Evolutionary conservation across 495 filamentous ascomycete genomes (phyloP), one percentile per base, ranked within the genome.

Genomic region (Glonium stellatum): DNA sequence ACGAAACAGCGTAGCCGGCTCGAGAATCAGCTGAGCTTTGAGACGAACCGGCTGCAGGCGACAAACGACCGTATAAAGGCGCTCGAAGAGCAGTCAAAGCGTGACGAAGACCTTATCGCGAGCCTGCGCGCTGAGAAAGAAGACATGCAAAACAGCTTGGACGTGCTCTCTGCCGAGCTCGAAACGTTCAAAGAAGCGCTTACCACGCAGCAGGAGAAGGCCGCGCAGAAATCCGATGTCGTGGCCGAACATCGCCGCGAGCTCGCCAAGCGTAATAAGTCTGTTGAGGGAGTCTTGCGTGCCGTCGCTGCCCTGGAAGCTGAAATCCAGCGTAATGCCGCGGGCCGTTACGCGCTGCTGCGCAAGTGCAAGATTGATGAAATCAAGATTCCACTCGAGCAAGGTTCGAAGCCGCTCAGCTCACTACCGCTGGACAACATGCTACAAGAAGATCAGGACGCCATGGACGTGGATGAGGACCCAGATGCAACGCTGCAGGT

Each of bases 321-420:
- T 1, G 84, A 89, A 35, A 83, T 95, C 39, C 90, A 96, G 72
- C 85, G 86, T 55, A 88, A 88, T 63, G 86, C 87, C 34, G 85
- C 90, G 0, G 84, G 83, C 54, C 85, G 92, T 66, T 96, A 96
- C 69, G 82, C 84, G 52, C 77, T 93, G 34, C 80, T 99, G 9
- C 84, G 90, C 61, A 83, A 88, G 57, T 97, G 93, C 78, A 92
- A 93, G 73, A 82, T 99, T 39, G 91, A 97, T 67, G 89, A 96
- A 66, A 88, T 97, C 63, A 84, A 88, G 60, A 76, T 99, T 52
- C 95, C 93, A 8, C 78, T 99, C 49, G 76, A 80, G 2, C 77
- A 85, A 36, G 84, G 83, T 54, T 95, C 90, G n/a, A 78, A 77
- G 34, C 70, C 77, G 34, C 83, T 97, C 23, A 91, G 95, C 65